Evolutionary conservation across 257 asterid species (phyloP).

Genomic region (Leonotis leonurus): DNA sequence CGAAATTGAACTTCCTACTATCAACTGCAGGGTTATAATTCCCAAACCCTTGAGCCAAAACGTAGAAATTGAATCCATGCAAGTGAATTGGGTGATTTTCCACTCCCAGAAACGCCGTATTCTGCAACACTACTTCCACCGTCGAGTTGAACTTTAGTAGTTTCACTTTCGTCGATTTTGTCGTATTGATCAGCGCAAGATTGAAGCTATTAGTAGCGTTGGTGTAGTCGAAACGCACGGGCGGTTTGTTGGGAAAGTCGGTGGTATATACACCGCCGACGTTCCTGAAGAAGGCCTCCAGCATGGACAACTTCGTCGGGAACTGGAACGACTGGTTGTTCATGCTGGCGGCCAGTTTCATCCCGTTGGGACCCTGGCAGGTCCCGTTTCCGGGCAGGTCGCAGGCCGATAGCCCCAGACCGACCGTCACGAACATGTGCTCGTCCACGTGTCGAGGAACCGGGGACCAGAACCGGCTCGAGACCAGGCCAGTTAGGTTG

Average conservation of each 20-base stretch:
- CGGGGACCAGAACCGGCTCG: slow-evolving; percentile 42
- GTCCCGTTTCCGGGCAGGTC: slow-evolving; percentile 30
- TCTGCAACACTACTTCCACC: slow-evolving; percentile 47
- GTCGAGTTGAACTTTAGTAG: slow-evolving; percentile 32
- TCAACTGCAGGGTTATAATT: slow-evolving; percentile 35
- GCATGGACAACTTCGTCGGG: slow-evolving; percentile 40
- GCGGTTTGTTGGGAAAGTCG: slow-evolving; percentile 46
- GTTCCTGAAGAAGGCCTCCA: slow-evolving; percentile 48
- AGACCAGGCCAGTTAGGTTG: slow-evolving; percentile 48
- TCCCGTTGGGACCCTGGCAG: slow-evolving; percentile 43
- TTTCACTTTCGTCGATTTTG: slow-evolving; percentile 45
- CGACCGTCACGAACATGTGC: slow-evolving; percentile 53
- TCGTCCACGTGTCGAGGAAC: slow-evolving; percentile 43
- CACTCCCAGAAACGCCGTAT: slow-evolving; percentile 41
- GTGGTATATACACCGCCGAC: slow-evolving; percentile 41
- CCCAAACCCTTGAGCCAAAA: slow-evolving; percentile 58
- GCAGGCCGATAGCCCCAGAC: slow-evolving; percentile 45
- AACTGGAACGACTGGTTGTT: slow-evolving; percentile 60
- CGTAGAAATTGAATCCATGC: slow-evolving; percentile 54
- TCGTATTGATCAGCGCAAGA: slow-evolving; percentile 20
- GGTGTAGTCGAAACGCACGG: slow-evolving; percentile 40
- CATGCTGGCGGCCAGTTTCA: slow-evolving; percentile 55
- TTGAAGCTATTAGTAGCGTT: slow-evolving; percentile 23
- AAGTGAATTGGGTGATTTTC: slow-evolving; percentile 63
- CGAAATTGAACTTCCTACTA: slow-evolving; percentile 29